phyloP scores from a whole-genome alignment of 805 yeast genomes.

The Allodekkera sacchari region DNA sequence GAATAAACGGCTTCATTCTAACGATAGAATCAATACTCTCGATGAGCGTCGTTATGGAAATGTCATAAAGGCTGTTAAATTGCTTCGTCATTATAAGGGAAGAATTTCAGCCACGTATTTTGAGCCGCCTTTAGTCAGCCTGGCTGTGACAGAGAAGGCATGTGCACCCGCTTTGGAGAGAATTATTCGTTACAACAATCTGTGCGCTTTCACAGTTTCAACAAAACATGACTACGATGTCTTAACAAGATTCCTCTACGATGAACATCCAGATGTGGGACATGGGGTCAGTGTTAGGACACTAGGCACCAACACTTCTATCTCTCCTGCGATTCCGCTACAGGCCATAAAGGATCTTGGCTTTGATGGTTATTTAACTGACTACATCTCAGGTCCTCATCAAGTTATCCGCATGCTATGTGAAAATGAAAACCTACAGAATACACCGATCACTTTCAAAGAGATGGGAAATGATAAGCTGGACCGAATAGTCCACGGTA shows the following conservation, averaged over 20 bases:
- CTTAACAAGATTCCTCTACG: constrained; percentile 35
- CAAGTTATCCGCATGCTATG: constrained; percentile 68
- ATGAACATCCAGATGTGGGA: constrained; percentile 20
- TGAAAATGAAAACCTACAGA: constrained; percentile 38
- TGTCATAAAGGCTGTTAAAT: constrained; percentile 30
- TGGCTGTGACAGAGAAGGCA: constrained; percentile 41
- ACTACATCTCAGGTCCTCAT: constrained; percentile 64
- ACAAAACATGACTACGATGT: constrained; percentile 39
- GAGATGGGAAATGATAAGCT: constrained; percentile 35
- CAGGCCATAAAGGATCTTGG: constrained; percentile 38
- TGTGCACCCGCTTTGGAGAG: constrained; percentile 52
- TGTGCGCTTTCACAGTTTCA: constrained; percentile 56
- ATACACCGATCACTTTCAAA: constrained; percentile 55
- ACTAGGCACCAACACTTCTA: constrained; percentile 9
- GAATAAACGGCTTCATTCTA: constrained; percentile 24
- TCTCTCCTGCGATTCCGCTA: constrained; percentile 7
- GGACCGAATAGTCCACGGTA: constrained; percentile 16
- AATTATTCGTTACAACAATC: constrained; percentile 43
- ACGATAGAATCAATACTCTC: constrained; percentile 44
- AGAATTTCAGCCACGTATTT: constrained; percentile 32
- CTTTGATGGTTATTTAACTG: constrained; percentile 73
- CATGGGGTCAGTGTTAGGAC: constrained; percentile 52
- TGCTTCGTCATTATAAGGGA: constrained; percentile 27
- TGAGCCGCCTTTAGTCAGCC: constrained; percentile 69
- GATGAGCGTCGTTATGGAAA: constrained; percentile 22